Conservation (phyloP, 1,284 basidiomycete genomes). For the Fomitopsis betulina region DNA sequence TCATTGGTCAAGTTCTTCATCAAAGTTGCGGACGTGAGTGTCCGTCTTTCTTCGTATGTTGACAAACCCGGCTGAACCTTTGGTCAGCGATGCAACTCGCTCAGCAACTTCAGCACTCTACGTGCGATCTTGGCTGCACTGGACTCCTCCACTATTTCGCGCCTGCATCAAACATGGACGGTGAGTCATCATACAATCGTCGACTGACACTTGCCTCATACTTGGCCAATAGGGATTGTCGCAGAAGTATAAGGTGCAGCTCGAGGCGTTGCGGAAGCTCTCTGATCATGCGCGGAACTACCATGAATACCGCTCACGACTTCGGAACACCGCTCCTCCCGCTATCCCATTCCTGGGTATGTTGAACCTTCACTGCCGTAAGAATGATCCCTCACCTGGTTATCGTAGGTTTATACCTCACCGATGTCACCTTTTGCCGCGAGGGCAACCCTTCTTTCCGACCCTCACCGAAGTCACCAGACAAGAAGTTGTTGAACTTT, state of each 20-base stretch:
- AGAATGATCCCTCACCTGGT: not conserved
- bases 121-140: conserved; percentile 92
- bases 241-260: conserved; percentile 77
- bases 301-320: conserved; percentile 82
- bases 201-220: not conserved
- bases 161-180: conserved; percentile 89
- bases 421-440: conserved; percentile 92
- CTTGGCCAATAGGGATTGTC: conserved; percentile 61
- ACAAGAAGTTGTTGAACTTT: conserved; percentile 89
- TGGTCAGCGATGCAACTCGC: conserved; percentile 70
- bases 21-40: conserved; percentile 87
- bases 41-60: conserved; percentile 17
- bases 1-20: conserved; percentile 91
- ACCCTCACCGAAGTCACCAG: conserved; percentile 71
- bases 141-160: conserved; percentile 90
- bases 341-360: conserved; percentile 89
- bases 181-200: conserved; percentile 42
- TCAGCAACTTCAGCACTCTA: conserved; percentile 92
- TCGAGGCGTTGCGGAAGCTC: conserved; percentile 80
- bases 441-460: conserved; percentile 91
- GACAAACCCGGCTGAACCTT: conserved; percentile 21
- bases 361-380: conserved; percentile 20
- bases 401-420: conserved; percentile 74
- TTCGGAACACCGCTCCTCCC: conserved; percentile 81
- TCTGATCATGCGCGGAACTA: conserved; percentile 92